Conservation (phyloP, 176 grass and related monocot species). For the Juncus effusus region DNA sequence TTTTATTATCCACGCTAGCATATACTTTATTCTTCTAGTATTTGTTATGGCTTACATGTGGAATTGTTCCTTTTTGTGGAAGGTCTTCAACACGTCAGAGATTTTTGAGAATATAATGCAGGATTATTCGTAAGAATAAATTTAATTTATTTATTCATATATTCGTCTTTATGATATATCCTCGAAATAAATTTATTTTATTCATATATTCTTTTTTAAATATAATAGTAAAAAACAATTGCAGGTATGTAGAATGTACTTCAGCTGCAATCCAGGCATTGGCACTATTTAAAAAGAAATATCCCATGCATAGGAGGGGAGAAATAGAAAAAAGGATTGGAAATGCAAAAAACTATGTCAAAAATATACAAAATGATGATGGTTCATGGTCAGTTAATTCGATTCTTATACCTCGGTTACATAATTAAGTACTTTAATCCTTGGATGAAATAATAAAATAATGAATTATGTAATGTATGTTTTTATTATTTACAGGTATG, state of each 20-base stretch:
- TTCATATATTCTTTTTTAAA: not conserved
- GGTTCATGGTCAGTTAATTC: constrained; percentile 54
- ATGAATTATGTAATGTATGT: not conserved
- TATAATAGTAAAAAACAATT: constrained; percentile 7
- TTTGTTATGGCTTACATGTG: not conserved
- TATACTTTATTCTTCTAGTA: constrained; percentile 4
- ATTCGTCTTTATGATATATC: constrained; percentile 11
- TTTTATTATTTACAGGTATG: constrained; percentile 36
- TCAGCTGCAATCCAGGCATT: constrained; percentile 56
- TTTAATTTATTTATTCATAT: not conserved
- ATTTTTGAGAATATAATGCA: constrained; percentile 58
- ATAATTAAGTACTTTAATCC: not conserved
- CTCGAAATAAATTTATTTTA: constrained; percentile 7
- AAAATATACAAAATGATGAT: constrained; percentile 56
- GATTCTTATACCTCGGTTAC: not conserved
- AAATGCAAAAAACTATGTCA: constrained; percentile 40
- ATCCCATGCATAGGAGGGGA: constrained; percentile 43
- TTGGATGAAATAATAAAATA: no score
- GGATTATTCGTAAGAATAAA: constrained; percentile 56
- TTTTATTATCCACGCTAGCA: not conserved
- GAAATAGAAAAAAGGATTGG: constrained; percentile 53
- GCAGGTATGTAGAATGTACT: constrained; percentile 64
- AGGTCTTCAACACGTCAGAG: constrained; percentile 64
- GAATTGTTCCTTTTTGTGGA: not conserved
- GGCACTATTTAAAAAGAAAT: constrained; percentile 35